Conservation (phyloP, 345 rosid genomes). For the Hibiscus mutabilis region DNA sequence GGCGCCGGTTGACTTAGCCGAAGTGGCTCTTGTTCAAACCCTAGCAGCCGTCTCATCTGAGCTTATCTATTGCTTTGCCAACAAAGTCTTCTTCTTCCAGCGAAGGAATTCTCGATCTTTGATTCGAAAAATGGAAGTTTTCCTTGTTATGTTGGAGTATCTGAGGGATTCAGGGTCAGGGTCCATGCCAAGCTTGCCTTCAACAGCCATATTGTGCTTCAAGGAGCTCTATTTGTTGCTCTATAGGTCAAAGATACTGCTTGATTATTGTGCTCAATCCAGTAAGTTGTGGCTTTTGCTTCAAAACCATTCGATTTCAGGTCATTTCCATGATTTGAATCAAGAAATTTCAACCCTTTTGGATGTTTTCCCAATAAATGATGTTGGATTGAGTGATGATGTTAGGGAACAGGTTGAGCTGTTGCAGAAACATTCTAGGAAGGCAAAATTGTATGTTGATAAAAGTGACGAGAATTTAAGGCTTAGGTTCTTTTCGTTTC, state of each 20-base stretch:
- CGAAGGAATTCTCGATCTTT: constrained; percentile 67
- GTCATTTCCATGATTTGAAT: constrained; percentile 91
- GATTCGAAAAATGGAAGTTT: constrained; percentile 66
- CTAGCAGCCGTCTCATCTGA: constrained; percentile 57
- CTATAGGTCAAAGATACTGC: constrained; percentile 73
- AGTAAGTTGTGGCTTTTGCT: constrained; percentile 92
- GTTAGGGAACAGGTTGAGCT: constrained; percentile 76
- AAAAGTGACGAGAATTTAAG: constrained; percentile 65
- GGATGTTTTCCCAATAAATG: constrained; percentile 71
- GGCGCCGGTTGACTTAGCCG: constrained; percentile 78
- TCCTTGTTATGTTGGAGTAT: constrained; percentile 57
- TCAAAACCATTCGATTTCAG: constrained; percentile 74
- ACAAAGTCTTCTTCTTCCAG: constrained; percentile 46
- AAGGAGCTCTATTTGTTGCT: constrained; percentile 85
- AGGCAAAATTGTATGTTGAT: constrained; percentile 52
- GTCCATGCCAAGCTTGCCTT: constrained; percentile 23
- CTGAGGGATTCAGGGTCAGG: constrained; percentile 41
- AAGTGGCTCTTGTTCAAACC: constrained; percentile 59
- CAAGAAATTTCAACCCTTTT: constrained; percentile 82
- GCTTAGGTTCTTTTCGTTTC: constrained; percentile 44
- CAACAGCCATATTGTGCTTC: constrained; percentile 60
- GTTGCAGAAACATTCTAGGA: constrained; percentile 54
- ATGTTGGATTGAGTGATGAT: constrained; percentile 59
- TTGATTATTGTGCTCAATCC: constrained; percentile 71
- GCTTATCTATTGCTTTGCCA: constrained; percentile 46